Conservation (phyloP, 2,329 filamentous ascomycete species). For the Nannizziopsis arthrosporioides region DNA sequence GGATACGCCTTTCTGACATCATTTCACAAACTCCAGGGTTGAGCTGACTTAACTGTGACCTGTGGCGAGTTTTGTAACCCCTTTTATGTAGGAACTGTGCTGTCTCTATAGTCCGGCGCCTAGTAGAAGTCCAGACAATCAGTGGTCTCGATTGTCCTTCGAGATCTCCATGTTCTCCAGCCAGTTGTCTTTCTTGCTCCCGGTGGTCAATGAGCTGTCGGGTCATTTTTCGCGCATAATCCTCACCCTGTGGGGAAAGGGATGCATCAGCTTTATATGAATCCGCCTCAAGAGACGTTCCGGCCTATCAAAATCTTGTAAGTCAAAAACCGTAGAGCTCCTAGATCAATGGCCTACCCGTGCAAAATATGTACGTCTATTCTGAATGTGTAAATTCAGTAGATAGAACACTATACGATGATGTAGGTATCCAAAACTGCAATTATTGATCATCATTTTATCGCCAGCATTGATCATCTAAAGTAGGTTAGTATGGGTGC, state of each 20-base stretch:
- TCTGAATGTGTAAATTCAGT: constrained; percentile 94
- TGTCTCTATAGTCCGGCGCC: constrained; percentile 81
- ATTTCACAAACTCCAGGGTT: constrained; percentile 95
- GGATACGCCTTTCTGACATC: constrained; percentile 72
- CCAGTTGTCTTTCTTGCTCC: constrained; percentile 61
- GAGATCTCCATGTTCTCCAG: constrained; percentile 56
- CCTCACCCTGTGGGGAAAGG: constrained; percentile 64
- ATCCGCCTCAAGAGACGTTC: constrained; percentile 75
- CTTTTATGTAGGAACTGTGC: constrained; percentile 64
- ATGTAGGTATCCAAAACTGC: constrained; percentile 90
- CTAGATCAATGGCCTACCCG: constrained; percentile 39
- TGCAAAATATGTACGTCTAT: constrained; percentile 83
- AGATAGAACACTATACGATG: constrained; percentile 98
- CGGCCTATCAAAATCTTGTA: constrained; percentile 42
- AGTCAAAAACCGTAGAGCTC: constrained; percentile 5
- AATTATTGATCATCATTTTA: constrained; percentile 89
- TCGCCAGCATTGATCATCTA: constrained; percentile 93
- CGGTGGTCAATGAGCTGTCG: constrained; percentile 73
- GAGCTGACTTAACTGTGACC: constrained; percentile 92
- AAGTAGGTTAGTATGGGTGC: not conserved
- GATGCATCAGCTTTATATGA: constrained; percentile 85
- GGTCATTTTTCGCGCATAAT: constrained; percentile 76
- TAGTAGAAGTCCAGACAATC: constrained; percentile 89
- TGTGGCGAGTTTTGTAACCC: constrained; percentile 77
- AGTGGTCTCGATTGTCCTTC: constrained; percentile 64